These are phyloP conservation scores for Lojkania enalia DNA, from an alignment of 2,329 filamentous ascomycete genomes.

Conservation along the genomic window DNA sequence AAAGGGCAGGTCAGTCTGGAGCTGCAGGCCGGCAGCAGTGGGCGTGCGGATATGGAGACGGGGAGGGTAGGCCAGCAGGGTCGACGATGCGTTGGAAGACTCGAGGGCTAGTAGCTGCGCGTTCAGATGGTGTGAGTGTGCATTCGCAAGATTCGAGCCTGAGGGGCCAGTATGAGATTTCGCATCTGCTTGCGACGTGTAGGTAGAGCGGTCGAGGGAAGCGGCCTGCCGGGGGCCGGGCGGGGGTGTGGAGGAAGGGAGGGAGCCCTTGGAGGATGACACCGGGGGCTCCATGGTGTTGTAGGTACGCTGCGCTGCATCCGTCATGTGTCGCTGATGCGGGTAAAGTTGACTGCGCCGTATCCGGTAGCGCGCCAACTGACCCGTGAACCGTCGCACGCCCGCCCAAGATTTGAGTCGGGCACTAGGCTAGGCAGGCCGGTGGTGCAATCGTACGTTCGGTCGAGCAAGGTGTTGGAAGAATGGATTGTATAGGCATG, in stretches of 20 bases:
- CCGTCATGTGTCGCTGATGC: conserved; percentile 25
- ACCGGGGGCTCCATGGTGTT: conserved; percentile 35
- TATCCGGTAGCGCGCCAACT: conserved; percentile 4
- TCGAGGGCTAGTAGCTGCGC: conserved; percentile 25
- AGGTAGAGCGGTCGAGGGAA: conserved; percentile 6
- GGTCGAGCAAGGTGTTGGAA: too few relatives aligned
- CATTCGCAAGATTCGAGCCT: conserved; percentile 22
- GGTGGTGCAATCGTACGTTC: too few relatives aligned
- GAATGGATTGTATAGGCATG: too few relatives aligned
- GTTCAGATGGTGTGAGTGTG: conserved; percentile 27
- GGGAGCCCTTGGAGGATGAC: conserved; percentile 25
- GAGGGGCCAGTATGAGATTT: conserved; percentile 13
- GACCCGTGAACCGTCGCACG: too few relatives aligned
- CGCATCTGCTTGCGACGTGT: conserved; percentile 13
- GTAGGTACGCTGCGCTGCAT: conserved; percentile 22
- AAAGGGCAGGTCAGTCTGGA: conserved; percentile 31
- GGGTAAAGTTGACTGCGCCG: conserved; percentile 7
- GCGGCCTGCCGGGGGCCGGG: conserved; percentile 20
- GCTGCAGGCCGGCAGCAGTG: conserved; percentile 31
- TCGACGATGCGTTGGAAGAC: conserved; percentile 25
- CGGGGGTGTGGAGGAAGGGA: conserved; percentile 22
- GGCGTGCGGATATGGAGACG: conserved; percentile 39
- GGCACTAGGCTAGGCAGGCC: too few relatives aligned
- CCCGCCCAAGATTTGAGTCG: too few relatives aligned
- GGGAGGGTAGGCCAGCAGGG: conserved; percentile 28